phyloP scores from a whole-genome alignment of 345 rosid species.

The Anastatica hierochuntica region DNA sequence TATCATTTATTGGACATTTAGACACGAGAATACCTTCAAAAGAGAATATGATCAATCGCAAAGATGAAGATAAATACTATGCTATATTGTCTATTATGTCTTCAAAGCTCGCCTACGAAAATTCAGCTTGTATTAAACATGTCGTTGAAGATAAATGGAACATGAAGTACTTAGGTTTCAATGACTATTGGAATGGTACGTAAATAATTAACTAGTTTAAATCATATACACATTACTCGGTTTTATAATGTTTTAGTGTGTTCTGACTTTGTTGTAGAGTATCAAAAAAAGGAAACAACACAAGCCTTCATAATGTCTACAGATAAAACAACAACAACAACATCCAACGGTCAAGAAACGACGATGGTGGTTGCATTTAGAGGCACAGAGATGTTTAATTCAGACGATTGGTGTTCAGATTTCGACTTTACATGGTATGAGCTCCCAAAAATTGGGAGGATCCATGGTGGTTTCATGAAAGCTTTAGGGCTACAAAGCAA shows the following conservation, averaged over 20 bases:
- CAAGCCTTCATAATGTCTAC: conserved; percentile 45
- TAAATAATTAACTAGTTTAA: too few species aligned
- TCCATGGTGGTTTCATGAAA: conserved; percentile 75
- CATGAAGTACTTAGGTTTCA: conserved; percentile 53
- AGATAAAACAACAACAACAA: too few species aligned
- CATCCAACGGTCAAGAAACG: conserved; percentile 33
- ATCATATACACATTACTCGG: too few species aligned
- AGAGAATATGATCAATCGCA: conserved; percentile 24
- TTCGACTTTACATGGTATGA: conserved; percentile 71
- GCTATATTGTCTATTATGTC: conserved; percentile 58
- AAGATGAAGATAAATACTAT: conserved; percentile 33
- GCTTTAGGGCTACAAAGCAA: conserved; percentile 59
- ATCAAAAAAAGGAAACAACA: conserved; percentile 48
- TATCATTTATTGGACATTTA: conserved; percentile 34
- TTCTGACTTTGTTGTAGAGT: conserved; percentile 28
- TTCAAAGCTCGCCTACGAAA: conserved; percentile 58
- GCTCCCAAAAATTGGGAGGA: conserved; percentile 43
- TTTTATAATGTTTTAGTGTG: neutral
- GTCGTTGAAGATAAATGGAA: conserved; percentile 43
- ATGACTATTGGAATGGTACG: conserved; percentile 72
- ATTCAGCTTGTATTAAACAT: conserved; percentile 34
- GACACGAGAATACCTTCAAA: conserved; percentile 46
- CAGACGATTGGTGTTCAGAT: conserved; percentile 66
- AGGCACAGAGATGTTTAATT: conserved; percentile 55
- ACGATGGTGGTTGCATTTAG: conserved; percentile 53